Percentiles rank a stretch among this genome's conserved stretches.
These are phyloP conservation scores for Claviceps spartinae DNA, from an alignment of 2,329 filamentous ascomycete genomes.

Conservation along the genomic window DNA sequence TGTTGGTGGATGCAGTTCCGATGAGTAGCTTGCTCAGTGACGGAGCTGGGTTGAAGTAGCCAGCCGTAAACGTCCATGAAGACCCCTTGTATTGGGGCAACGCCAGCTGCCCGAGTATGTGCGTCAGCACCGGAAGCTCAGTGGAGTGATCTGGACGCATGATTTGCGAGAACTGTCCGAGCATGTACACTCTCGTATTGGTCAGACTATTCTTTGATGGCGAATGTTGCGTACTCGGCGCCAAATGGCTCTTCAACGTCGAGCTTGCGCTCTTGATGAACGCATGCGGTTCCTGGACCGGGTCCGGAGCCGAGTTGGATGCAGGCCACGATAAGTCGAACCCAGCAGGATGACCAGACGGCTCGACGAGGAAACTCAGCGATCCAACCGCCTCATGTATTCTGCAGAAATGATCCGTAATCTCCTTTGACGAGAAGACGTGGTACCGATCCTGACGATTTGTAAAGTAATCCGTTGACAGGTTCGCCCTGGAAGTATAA, in stretches of 20 bases:
- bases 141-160: slow-evolving; percentile 71
- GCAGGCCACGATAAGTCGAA: slow-evolving; percentile 60
- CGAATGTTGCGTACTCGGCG: slow-evolving; percentile 12
- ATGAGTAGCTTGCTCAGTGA: slow-evolving; percentile 70
- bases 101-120: slow-evolving; percentile 56
- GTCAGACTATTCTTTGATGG: slow-evolving; percentile 14
- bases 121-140: slow-evolving; percentile 69
- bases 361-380: slow-evolving; percentile 69
- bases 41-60: slow-evolving; percentile 95
- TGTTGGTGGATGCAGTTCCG: slow-evolving; percentile 51
- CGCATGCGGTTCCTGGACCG: slow-evolving; percentile 51
- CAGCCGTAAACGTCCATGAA: slow-evolving; percentile 91
- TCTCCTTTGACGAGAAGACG: slow-evolving; percentile 63
- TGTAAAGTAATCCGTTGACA: slow-evolving; percentile 90
- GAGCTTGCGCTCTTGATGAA: slow-evolving; percentile 59
- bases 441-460: slow-evolving; percentile 94
- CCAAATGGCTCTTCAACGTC: slow-evolving; percentile 53
- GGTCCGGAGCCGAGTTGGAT: slow-evolving; percentile 60
- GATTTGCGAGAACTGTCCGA: slow-evolving; percentile 79
- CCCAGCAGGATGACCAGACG: slow-evolving; percentile 39
- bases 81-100: slow-evolving; percentile 50
- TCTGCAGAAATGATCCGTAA: slow-evolving; percentile 69
- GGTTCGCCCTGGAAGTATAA: slow-evolving; percentile 49
- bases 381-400: slow-evolving; percentile 67
- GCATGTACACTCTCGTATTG: slow-evolving; percentile 69